Evolutionary conservation across 179 eudicot species (phyloP), one percentile per base, ranked within the genome.

Genomic region (Camellia oleifera): DNA sequence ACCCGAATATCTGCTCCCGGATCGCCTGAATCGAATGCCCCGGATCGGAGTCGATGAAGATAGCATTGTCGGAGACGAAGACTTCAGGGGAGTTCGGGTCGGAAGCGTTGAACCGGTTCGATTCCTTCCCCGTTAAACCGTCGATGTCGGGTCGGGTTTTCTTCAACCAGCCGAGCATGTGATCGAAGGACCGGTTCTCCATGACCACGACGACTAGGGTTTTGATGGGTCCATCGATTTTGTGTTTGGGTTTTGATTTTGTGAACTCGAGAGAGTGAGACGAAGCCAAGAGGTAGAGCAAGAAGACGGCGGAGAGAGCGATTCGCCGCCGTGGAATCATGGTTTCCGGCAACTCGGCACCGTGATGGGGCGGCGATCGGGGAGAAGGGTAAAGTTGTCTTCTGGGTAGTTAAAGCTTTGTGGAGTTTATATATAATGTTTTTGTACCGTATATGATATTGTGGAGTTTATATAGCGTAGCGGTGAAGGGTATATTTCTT

Each of bases 171-270:
- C 99, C 99, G 5, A 96, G 86, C 3, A 96, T 85, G 80, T 96
- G 99, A 71, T 96, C 99, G 61, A 96, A 96, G 2, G 99, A 96
- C 72, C 99, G 98, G 81, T 96, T 96, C 69, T 96, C 99, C 99
- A 96, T 96, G 56, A 96, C 96, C 0, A 96, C 5, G 7, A 96
- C 81, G 10, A 96, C 99, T 3, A 96, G 71, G 86, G 99, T 96
- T 82, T 96, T 96, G 80, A 96, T 87, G 77, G 97, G 99, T 5
- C 94, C 92, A 2, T 86, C 56, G 65, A 94, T 82, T 79, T 90
- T 56, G 76, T 80, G 85, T 13, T 60, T 75, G 52, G 77, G 77
- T 76, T 82, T 79, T 75, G 84, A 85, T 20, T 72, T 69, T 5
- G 91, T 87, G 70, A 82, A 84, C 44, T 84, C 82, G 56, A 77